Conservation (phyloP, 129 eudicot genomes). For the Helianthus tuberosus region DNA sequence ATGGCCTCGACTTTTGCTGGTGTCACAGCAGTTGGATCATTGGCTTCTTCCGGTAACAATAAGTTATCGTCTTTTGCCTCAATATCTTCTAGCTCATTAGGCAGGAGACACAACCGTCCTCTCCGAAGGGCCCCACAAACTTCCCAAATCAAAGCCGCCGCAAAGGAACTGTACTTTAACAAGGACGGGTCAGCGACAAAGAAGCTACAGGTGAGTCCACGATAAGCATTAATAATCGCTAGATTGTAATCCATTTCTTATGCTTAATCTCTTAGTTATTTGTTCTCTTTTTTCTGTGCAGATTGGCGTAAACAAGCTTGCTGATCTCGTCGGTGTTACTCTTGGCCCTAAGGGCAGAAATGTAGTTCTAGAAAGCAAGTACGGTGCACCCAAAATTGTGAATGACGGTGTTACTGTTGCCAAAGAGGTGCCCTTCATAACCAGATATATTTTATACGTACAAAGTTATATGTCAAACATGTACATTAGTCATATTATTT, state of each 20-base stretch:
- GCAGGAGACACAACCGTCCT: slow-evolving; percentile 46
- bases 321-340: slow-evolving; percentile 95
- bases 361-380: slow-evolving; percentile 92
- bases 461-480: no score
- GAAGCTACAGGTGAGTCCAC: slow-evolving; percentile 58
- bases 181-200: slow-evolving; percentile 75
- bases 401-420: slow-evolving; percentile 97
- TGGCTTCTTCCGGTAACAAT: slow-evolving; percentile 56
- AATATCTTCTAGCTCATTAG: slow-evolving; percentile 51
- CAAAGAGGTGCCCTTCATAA: slow-evolving; percentile 56
- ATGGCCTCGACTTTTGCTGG: slow-evolving; percentile 81
- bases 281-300: slow-evolving; percentile 28
- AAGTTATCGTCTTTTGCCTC: slow-evolving; percentile 64
- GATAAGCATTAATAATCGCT: background rate
- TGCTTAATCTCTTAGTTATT: background rate
- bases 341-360: slow-evolving; percentile 97
- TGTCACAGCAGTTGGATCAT: slow-evolving; percentile 59
- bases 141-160: slow-evolving; percentile 54
- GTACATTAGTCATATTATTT: background rate
- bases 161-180: slow-evolving; percentile 79
- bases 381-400: slow-evolving; percentile 90
- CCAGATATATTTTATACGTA: background rate
- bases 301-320: slow-evolving; percentile 95
- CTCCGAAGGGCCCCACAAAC: slow-evolving; percentile 41
- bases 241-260: background rate